phyloP scores from a whole-genome alignment of 2,329 filamentous ascomycete genomes.

The Domatiomyces globalis region DNA sequence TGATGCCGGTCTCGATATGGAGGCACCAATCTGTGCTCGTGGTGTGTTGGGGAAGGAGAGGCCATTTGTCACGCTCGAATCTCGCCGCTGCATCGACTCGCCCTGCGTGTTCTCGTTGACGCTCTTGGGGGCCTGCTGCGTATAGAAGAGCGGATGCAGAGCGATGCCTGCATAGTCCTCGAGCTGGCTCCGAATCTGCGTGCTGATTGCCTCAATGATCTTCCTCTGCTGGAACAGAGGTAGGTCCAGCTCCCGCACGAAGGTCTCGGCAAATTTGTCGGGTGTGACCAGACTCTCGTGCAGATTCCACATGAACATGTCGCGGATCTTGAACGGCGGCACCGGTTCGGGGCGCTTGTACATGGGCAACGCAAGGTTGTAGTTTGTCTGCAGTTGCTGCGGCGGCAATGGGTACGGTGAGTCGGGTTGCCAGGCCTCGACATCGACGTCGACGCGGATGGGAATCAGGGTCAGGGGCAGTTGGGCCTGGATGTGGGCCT shows the following conservation, averaged over 20 bases:
- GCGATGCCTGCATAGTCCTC: slow-evolving; percentile 94
- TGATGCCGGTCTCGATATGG: slow-evolving; percentile 14
- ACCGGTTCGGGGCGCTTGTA: slow-evolving; percentile 69
- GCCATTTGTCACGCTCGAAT: slow-evolving; percentile 22
- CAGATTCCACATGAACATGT: slow-evolving; percentile 95
- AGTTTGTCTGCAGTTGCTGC: slow-evolving; percentile 26
- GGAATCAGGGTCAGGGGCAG: slow-evolving; percentile 84
- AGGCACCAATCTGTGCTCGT: slow-evolving; percentile 22
- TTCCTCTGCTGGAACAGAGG: slow-evolving; percentile 47
- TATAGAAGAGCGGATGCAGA: slow-evolving; percentile 78
- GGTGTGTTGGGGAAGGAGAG: slow-evolving; percentile 39
- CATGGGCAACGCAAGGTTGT: slow-evolving; percentile 56
- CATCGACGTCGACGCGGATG: slow-evolving; percentile 89
- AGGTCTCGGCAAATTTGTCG: slow-evolving; percentile 80
- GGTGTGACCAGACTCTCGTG: slow-evolving; percentile 90
- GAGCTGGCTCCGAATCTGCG: slow-evolving; percentile 84
- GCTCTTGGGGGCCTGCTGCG: slow-evolving; percentile 21
- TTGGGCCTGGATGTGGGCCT: slow-evolving; percentile 51
- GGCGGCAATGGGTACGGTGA: slow-evolving; percentile 33
- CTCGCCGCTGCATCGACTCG: slow-evolving; percentile 1
- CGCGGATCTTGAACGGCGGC: slow-evolving; percentile 74
- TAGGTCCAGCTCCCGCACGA: slow-evolving; percentile 87
- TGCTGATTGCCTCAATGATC: slow-evolving; percentile 69
- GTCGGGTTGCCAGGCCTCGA: slow-evolving; percentile 50
- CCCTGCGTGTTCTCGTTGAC: slow-evolving; percentile 19